Evolutionary conservation across 2,329 filamentous ascomycete genomes (phyloP).

Genomic region (Fusarium domesticum): DNA sequence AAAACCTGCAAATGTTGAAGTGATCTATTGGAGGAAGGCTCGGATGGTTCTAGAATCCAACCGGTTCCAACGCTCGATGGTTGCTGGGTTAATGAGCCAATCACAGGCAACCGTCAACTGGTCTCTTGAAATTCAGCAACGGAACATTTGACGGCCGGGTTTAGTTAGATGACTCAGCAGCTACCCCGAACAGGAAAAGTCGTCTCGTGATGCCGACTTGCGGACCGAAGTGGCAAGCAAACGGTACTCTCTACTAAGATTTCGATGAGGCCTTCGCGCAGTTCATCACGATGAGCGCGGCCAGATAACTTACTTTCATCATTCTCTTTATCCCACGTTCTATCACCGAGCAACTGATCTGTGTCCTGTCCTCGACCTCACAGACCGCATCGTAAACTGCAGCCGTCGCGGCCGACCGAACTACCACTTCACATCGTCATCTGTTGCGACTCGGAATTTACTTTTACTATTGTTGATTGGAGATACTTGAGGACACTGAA

Average conservation of each 20-base stretch:
- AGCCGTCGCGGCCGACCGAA: not conserved
- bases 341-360: constrained; percentile 5
- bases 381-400: not conserved
- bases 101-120: constrained; percentile 5
- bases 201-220: constrained; percentile 29
- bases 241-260: constrained; percentile 19
- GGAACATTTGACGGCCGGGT: constrained; percentile 24
- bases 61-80: not conserved
- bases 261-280: constrained; percentile 22
- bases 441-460: constrained; percentile 7
- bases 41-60: not conserved
- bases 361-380: not conserved
- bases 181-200: constrained; percentile 23
- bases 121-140: constrained; percentile 7
- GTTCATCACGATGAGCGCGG: constrained; percentile 29
- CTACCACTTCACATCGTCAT: not conserved
- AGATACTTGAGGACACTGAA: constrained; percentile 7
- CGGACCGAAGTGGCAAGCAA: constrained; percentile 30
- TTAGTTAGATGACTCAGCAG: constrained; percentile 25
- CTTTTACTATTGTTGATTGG: constrained; percentile 7
- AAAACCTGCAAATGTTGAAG: not conserved
- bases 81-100: constrained; percentile 4
- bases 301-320: constrained; percentile 20
- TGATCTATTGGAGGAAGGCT: too few relatives aligned
- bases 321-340: constrained; percentile 15